phyloP scores from a whole-genome alignment of 176 grass and related monocot genomes.

The Dactylis glomerata region DNA sequence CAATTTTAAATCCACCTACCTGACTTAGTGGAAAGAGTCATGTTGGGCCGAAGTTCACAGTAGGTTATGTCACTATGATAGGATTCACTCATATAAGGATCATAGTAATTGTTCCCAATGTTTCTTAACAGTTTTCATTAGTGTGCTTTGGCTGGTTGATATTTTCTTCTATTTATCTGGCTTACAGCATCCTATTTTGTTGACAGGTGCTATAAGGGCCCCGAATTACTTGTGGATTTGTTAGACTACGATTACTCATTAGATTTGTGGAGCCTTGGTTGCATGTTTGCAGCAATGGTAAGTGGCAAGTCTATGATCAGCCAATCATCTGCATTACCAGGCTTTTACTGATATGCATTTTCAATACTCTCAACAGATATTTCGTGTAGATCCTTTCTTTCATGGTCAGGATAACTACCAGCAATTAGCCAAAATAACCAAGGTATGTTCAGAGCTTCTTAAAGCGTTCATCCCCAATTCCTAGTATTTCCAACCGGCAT shows the following conservation, averaged over 20 bases:
- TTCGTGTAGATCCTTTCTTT: slow-evolving; percentile 83
- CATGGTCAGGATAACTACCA: slow-evolving; percentile 91
- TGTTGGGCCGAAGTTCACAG: not conserved
- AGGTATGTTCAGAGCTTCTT: slow-evolving; percentile 52
- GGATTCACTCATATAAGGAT: not conserved
- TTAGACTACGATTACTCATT: slow-evolving; percentile 98
- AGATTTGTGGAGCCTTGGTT: slow-evolving; percentile 98
- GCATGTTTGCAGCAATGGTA: slow-evolving; percentile 98
- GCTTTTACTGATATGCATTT: slow-evolving; percentile 13
- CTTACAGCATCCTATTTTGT: slow-evolving; percentile 3
- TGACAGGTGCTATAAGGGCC: slow-evolving; percentile 76
- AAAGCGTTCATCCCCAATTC: not conserved
- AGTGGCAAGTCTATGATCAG: slow-evolving; percentile 18
- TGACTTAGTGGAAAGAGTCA: not conserved
- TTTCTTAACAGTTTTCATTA: not conserved
- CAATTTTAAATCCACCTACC: not conserved
- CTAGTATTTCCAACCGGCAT: not conserved
- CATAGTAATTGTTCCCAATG: not conserved
- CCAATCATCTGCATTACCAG: slow-evolving; percentile 1
- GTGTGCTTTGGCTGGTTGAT: not conserved
- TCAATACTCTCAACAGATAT: slow-evolving; percentile 59
- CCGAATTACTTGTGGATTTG: slow-evolving; percentile 95
- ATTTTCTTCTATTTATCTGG: not conserved
- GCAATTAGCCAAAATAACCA: slow-evolving; percentile 89
- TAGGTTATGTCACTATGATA: slow-evolving; percentile 2